A percentile compares a stretch with the other conserved stretches of the same genome.
Conservation (phyloP, 2,329 filamentous ascomycete species). For the Polytolypa hystricis region DNA sequence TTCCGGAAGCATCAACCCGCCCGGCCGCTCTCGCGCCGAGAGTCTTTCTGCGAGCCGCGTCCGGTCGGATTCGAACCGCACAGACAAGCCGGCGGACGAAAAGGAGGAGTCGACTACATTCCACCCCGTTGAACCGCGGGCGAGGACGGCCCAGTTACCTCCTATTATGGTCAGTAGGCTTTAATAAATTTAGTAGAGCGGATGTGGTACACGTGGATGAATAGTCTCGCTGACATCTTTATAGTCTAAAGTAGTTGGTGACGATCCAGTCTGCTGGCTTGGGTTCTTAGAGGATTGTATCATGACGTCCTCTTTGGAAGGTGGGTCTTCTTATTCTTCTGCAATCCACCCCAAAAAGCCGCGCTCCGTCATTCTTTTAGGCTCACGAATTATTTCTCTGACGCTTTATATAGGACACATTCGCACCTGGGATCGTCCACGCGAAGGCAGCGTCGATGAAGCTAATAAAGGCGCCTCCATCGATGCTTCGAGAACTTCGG, state of each 20-base stretch:
- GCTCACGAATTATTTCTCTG: too few relatives aligned
- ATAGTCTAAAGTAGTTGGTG: constrained; percentile 71
- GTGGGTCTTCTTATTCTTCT: too few relatives aligned
- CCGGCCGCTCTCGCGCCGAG: constrained; percentile 52
- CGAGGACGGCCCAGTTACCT: constrained; percentile 72
- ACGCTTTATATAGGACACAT: constrained; percentile 54
- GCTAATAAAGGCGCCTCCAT: too few relatives aligned
- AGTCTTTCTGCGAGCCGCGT: constrained; percentile 50
- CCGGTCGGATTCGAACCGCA: constrained; percentile 60
- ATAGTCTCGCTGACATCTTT: constrained; percentile 7
- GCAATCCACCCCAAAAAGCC: too few relatives aligned
- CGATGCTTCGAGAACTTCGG: too few relatives aligned
- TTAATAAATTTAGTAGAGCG: constrained; percentile 3
- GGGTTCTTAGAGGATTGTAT: constrained; percentile 92
- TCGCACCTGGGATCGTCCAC: constrained; percentile 60
- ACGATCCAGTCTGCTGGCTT: constrained; percentile 78
- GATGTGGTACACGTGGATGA: not conserved
- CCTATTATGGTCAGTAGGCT: constrained; percentile 64
- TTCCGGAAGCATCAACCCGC: constrained; percentile 17
- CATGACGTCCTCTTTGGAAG: constrained; percentile 81
- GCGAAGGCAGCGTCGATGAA: constrained; percentile 30
- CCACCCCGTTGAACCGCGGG: constrained; percentile 75
- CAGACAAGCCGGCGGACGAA: constrained; percentile 30
- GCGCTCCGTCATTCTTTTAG: too few relatives aligned
- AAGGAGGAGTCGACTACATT: constrained; percentile 52